phyloP scores from a whole-genome alignment of 176 grass and related monocot genomes.

The Ensete ventricosum region DNA sequence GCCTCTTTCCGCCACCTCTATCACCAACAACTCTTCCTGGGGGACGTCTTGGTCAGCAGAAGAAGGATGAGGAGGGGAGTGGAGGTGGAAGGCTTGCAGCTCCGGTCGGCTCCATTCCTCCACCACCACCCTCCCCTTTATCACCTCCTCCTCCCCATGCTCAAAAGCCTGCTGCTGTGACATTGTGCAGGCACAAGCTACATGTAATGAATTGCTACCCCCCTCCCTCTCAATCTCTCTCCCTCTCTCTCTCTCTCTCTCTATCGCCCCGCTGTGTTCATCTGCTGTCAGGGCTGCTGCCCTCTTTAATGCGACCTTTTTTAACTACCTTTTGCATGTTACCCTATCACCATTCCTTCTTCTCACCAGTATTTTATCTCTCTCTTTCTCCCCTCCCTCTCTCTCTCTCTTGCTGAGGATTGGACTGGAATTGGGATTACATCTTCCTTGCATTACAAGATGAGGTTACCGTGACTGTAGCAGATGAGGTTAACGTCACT shows the following conservation, averaged over 20 bases:
- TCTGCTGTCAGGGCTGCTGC: background rate
- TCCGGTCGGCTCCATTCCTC: slow-evolving; percentile 65
- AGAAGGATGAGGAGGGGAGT: slow-evolving; percentile 22
- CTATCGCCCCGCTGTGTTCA: background rate
- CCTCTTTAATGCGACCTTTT: slow-evolving; percentile 2
- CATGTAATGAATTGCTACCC: background rate
- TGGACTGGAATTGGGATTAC: background rate
- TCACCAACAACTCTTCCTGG: background rate
- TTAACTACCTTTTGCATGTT: slow-evolving; percentile 5
- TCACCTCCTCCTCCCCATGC: background rate
- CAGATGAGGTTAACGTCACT: background rate
- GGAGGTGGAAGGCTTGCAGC: slow-evolving; percentile 91
- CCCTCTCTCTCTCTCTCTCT: background rate
- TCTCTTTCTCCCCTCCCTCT: background rate
- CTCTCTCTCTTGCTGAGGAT: background rate
- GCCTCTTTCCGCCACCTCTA: slow-evolving; percentile 5
- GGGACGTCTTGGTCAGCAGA: background rate
- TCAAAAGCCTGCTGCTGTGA: slow-evolving; percentile 7
- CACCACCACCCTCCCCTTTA: slow-evolving; percentile 5
- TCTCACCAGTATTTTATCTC: background rate
- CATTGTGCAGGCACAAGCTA: slow-evolving; percentile 1
- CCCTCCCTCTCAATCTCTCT: background rate
- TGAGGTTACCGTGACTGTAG: background rate
- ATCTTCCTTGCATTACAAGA: background rate
- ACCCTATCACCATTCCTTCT: background rate